A percentile compares a stretch with the other conserved stretches of the same genome.
These are phyloP conservation scores for Warburgia ugandensis DNA, from an alignment of 164 flowering plant species.

Conservation along the genomic window DNA sequence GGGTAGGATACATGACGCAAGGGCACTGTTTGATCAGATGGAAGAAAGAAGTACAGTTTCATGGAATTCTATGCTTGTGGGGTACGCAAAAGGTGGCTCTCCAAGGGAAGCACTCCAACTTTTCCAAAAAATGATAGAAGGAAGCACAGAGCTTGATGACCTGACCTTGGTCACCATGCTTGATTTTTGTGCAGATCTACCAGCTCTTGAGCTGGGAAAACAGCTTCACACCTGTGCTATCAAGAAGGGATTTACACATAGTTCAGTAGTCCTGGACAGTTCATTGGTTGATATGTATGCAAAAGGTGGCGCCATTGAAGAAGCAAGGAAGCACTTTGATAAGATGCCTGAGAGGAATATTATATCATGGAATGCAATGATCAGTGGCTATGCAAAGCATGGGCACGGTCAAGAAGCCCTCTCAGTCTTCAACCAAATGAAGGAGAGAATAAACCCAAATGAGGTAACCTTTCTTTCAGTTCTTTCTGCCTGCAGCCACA, in stretches of 20 bases:
- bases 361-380: constrained; percentile 21
- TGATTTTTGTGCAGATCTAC: too few relatives aligned
- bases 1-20: constrained; percentile 11
- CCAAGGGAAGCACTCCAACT: too few relatives aligned
- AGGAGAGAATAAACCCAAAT: constrained; percentile 3
- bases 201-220: too few relatives aligned
- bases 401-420: constrained; percentile 9
- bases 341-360: constrained; percentile 11
- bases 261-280: too few relatives aligned
- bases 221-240: too few relatives aligned
- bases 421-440: constrained; percentile 4
- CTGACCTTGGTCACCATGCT: too few relatives aligned
- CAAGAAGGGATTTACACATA: too few relatives aligned
- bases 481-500: constrained; percentile 12
- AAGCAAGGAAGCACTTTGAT: constrained; percentile 12
- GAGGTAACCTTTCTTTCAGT: constrained; percentile 10
- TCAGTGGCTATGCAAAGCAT: constrained; percentile 20
- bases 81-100: too few relatives aligned
- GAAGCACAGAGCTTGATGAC: too few relatives aligned
- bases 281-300: constrained; percentile 21
- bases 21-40: constrained; percentile 12
- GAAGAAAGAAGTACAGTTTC: constrained; percentile 13
- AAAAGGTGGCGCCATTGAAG: constrained; percentile 17
- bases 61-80: constrained; percentile 19
- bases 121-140: too few relatives aligned